Percentiles rank a stretch among this genome's conserved stretches.
These are phyloP conservation scores for Cordyceps javanica DNA, from an alignment of 2,329 filamentous ascomycete genomes.

Conservation along the genomic window DNA sequence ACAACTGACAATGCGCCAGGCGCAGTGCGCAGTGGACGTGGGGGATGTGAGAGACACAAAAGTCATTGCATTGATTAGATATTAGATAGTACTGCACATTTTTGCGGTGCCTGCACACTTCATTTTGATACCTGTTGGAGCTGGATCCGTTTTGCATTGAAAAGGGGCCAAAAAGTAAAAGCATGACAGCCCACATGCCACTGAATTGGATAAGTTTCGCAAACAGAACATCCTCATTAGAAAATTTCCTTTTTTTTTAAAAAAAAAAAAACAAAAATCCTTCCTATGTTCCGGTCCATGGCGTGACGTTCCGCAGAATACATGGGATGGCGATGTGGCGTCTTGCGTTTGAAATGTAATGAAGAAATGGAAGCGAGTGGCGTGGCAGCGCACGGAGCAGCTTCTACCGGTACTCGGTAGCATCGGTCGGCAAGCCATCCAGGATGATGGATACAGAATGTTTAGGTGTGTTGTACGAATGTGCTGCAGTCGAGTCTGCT, in stretches of 20 bases:
- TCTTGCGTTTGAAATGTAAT: not conserved
- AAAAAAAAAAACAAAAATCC: no score
- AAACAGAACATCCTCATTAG: not conserved
- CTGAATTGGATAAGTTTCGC: not conserved
- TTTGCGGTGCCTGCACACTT: not conserved
- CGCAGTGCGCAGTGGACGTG: not conserved
- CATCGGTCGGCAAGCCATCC: no score
- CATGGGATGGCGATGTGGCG: not conserved
- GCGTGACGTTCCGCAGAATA: not conserved
- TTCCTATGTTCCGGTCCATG: not conserved
- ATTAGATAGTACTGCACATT: not conserved
- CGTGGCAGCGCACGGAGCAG: not conserved
- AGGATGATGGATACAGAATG: no score
- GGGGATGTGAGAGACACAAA: not conserved
- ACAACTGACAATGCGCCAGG: not conserved
- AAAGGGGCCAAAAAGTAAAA: not conserved
- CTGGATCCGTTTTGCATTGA: not conserved
- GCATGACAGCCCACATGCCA: not conserved
- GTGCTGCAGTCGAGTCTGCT: no score
- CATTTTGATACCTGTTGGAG: constrained; percentile 3
- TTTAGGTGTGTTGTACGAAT: not conserved
- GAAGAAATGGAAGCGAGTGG: not conserved
- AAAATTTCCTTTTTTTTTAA: not conserved
- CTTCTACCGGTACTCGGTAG: not conserved
- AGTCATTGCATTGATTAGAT: not conserved